Evolutionary conservation across 73 alveolate genomes (phyloP).

Genomic region (Symbiodinium natans): DNA sequence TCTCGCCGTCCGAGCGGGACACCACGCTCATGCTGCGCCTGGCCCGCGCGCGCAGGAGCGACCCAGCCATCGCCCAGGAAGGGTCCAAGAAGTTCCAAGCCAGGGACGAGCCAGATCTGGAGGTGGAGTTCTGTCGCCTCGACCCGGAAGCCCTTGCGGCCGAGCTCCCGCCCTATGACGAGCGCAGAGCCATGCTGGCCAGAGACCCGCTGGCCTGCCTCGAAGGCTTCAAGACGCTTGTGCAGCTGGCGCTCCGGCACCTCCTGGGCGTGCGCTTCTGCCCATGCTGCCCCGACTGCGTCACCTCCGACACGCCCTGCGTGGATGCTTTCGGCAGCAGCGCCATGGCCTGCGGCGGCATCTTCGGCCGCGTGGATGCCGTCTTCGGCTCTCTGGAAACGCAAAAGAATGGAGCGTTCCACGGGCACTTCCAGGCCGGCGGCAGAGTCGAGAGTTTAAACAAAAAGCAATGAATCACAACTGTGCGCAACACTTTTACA

Average conservation of each 20-base stretch:
- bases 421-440: background rate
- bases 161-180: conserved; percentile 4
- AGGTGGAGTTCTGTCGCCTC: background rate
- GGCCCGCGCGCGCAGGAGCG: background rate
- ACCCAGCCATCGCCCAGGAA: background rate
- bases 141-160: conserved; percentile 4
- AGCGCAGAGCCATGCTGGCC: conserved; percentile 15
- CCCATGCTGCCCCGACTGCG: conserved; percentile 48
- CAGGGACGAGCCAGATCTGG: conserved; percentile 31
- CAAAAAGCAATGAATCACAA: too few species aligned
- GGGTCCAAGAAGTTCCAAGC: background rate
- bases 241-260: conserved; percentile 23
- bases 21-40: conserved; percentile 12
- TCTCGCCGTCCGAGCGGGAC: conserved; percentile 53
- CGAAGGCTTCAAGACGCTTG: background rate
- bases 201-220: conserved; percentile 6
- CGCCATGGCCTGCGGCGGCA: conserved; percentile 54
- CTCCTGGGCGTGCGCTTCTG: conserved; percentile 24
- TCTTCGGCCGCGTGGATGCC: conserved; percentile 43
- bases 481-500: conserved; percentile 65
- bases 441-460: conserved; percentile 21
- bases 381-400: conserved; percentile 14
- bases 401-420: conserved; percentile 31
- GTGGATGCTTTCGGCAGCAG: conserved; percentile 71
- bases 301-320: conserved; percentile 13